Evolutionary conservation across 805 yeast genomes (phyloP).

Genomic region (Priceomyces melissophilus): DNA sequence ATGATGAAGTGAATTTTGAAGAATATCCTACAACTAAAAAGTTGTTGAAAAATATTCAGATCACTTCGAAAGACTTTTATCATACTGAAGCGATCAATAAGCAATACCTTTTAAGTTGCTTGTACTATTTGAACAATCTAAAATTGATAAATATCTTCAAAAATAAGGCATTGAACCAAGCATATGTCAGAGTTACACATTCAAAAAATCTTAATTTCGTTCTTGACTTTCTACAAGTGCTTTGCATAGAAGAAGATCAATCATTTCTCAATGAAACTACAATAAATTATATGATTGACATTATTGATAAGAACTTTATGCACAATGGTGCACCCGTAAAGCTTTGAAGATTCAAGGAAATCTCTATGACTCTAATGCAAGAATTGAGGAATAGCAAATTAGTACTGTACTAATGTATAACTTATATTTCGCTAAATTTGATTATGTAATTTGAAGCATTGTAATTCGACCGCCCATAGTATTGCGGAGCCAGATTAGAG

Average conservation of each 20-base stretch:
- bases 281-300: conserved; percentile 28
- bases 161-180: conserved; percentile 39
- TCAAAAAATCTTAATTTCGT: conserved; percentile 21
- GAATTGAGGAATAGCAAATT: too few relatives aligned
- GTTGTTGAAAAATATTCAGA: conserved; percentile 25
- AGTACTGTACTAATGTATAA: too few relatives aligned
- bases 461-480: too few relatives aligned
- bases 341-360: background rate
- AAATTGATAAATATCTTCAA: conserved; percentile 34
- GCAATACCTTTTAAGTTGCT: conserved; percentile 38
- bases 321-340: conserved; percentile 5
- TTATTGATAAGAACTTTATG: conserved; percentile 27
- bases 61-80: conserved; percentile 12
- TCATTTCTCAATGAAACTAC: conserved; percentile 11
- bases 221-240: conserved; percentile 5
- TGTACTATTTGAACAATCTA: conserved; percentile 36
- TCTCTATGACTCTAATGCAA: too few relatives aligned
- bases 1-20: conserved; percentile 19
- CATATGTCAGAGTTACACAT: conserved; percentile 33
- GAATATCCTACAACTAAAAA: conserved; percentile 32
- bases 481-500: too few relatives aligned
- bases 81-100: conserved; percentile 37
- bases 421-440: too few relatives aligned
- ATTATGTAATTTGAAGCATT: too few relatives aligned
- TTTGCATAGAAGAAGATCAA: conserved; percentile 5